These are phyloP conservation scores for Westerdykella sp. DNA, from an alignment of 2,329 filamentous ascomycete genomes.

Conservation along the genomic window DNA sequence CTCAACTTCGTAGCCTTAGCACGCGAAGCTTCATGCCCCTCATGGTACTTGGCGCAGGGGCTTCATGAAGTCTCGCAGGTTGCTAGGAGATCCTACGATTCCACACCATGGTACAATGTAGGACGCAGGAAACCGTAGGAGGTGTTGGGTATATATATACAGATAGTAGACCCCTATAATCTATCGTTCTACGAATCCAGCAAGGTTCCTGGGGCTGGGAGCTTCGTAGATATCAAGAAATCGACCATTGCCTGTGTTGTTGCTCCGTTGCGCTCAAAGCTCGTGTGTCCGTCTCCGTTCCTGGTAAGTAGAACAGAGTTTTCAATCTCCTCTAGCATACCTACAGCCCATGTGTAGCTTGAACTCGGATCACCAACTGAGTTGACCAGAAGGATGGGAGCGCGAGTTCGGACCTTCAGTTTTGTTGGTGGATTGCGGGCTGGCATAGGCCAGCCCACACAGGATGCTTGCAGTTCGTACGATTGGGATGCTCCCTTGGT, in stretches of 20 bases:
- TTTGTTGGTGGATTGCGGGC: conserved; percentile 32
- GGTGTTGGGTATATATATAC: too few relatives aligned
- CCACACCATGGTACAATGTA: conserved; percentile 12
- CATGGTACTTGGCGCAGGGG: too few relatives aligned
- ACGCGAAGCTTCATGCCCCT: too few relatives aligned
- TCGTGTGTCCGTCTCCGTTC: conserved; percentile 39
- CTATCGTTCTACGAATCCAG: background rate
- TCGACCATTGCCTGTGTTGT: conserved; percentile 26
- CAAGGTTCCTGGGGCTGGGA: conserved; percentile 17
- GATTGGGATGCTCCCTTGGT: conserved; percentile 31
- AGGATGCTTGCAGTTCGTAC: conserved; percentile 34
- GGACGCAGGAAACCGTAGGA: too few relatives aligned
- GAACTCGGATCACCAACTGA: conserved; percentile 39
- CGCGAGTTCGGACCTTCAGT: conserved; percentile 17
- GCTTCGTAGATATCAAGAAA: conserved; percentile 32
- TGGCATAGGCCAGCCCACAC: conserved; percentile 39
- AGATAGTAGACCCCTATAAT: too few relatives aligned
- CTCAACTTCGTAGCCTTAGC: too few relatives aligned
- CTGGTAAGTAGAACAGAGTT: conserved; percentile 37
- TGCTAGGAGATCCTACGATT: conserved; percentile 36
- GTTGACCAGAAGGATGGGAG: conserved; percentile 37
- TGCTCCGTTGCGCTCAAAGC: conserved; percentile 28
- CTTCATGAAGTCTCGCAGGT: conserved; percentile 22
- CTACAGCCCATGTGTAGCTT: conserved; percentile 34
- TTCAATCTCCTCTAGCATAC: conserved; percentile 19